A percentile compares a stretch with the other conserved stretches of the same genome.
Conservation (phyloP, 1,284 basidiomycete species). For the Stygiomarasmius scandens region DNA sequence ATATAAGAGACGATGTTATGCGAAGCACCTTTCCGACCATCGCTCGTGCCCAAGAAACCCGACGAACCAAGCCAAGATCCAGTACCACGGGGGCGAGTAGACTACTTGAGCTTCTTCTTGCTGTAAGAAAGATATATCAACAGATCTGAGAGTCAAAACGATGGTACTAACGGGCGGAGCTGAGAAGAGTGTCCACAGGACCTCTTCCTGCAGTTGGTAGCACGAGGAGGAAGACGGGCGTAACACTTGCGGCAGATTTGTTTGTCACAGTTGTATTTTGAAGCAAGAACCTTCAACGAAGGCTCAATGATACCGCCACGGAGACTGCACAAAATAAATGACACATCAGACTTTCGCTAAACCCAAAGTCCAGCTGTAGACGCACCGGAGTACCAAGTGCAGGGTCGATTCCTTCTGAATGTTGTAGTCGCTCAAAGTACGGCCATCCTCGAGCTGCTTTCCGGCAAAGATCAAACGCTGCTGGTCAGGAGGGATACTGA, state of each 20-base stretch:
- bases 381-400: constrained; percentile 92
- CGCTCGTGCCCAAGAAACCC: too few species aligned
- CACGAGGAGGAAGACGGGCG: constrained; percentile 97
- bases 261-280: constrained; percentile 98
- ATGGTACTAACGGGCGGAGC: constrained; percentile 82
- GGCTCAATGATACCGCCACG: constrained; percentile 99
- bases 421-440: constrained; percentile 95
- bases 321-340: constrained; percentile 57
- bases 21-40: too few species aligned
- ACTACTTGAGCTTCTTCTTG: constrained; percentile 97
- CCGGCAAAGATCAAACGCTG: constrained; percentile 94
- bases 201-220: constrained; percentile 98
- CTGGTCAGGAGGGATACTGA: constrained; percentile 89
- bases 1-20: too few species aligned
- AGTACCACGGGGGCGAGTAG: constrained; percentile 8
- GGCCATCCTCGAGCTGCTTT: constrained; percentile 96
- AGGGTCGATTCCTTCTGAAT: constrained; percentile 99
- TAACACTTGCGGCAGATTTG: constrained; percentile 99
- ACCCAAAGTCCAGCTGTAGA: constrained; percentile 9
- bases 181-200: constrained; percentile 92
- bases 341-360: background rate
- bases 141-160: background rate
- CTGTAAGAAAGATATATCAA: constrained; percentile 36
- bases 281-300: constrained; percentile 94
- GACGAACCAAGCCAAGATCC: too few species aligned